Conservation (phyloP, 23 red algal species). For the Gracilaria gracilis region DNA sequence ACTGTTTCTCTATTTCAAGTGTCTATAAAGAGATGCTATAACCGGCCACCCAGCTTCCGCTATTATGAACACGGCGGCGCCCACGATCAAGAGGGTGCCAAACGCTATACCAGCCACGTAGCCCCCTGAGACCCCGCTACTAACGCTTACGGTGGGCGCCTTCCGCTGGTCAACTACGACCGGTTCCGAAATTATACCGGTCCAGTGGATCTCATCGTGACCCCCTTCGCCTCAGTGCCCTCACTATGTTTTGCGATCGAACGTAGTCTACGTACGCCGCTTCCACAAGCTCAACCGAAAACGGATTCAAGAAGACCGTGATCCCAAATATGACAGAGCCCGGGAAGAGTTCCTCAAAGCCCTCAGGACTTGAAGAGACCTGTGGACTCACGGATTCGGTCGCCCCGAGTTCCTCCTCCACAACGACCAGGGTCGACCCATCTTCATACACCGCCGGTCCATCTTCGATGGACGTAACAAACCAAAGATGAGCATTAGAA, state of each 20-base stretch:
- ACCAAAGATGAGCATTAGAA: conserved; percentile 14
- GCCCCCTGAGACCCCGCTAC: neutral
- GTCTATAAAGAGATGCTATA: no score
- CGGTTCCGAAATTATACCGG: neutral
- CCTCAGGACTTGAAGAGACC: neutral
- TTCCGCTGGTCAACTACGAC: neutral
- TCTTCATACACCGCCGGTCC: conserved; percentile 22
- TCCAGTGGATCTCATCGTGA: no score
- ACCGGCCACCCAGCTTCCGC: no score
- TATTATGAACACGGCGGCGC: neutral
- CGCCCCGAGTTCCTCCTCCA: neutral
- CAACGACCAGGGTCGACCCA: conserved; percentile 22
- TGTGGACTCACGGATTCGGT: neutral
- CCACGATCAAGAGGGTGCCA: neutral
- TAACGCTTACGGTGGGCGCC: neutral
- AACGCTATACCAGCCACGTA: neutral
- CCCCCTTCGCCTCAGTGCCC: neutral
- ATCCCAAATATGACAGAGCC: conserved; percentile 49
- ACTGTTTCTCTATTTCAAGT: neutral
- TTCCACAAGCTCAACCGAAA: conserved; percentile 24
- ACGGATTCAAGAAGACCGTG: conserved; percentile 34
- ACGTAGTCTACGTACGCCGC: conserved; percentile 52
- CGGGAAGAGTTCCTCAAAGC: neutral
- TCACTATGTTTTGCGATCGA: neutral
- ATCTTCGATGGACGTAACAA: conserved; percentile 37